Conservation (phyloP, 768 basidiomycete genomes). For the Leccinum subgranulosum region DNA sequence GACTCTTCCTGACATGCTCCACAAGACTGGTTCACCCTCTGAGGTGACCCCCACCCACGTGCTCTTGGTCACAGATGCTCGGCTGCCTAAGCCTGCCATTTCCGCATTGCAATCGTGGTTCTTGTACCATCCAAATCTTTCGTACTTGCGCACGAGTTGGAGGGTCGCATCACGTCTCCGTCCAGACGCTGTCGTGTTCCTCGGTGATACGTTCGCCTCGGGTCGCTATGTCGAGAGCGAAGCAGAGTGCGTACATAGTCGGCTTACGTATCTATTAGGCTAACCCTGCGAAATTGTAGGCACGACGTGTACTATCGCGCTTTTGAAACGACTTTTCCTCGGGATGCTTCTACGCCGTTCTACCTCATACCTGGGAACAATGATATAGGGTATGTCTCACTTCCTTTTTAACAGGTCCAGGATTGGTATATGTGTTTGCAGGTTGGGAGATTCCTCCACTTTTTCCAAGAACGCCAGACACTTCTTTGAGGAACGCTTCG, state of each 20-base stretch:
- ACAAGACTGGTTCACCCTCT: slow-evolving; percentile 13
- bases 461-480: slow-evolving; percentile 53
- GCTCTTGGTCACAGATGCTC: slow-evolving; percentile 68
- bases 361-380: slow-evolving; percentile 80
- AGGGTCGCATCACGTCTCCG: slow-evolving; percentile 52
- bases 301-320: slow-evolving; percentile 56
- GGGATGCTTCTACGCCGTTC: slow-evolving; percentile 37
- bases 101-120: slow-evolving; percentile 37
- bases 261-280: not conserved
- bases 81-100: slow-evolving; percentile 44
- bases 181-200: slow-evolving; percentile 66
- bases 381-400: slow-evolving; percentile 58
- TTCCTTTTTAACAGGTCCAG: not conserved
- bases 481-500: slow-evolving; percentile 62
- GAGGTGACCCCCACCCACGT: slow-evolving; percentile 46
- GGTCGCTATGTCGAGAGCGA: slow-evolving; percentile 53
- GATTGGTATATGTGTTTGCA: slow-evolving; percentile 20
- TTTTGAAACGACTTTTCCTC: slow-evolving; percentile 61
- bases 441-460: slow-evolving; percentile 52
- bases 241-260: slow-evolving; percentile 48
- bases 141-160: slow-evolving; percentile 69
- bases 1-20: slow-evolving; percentile 2
- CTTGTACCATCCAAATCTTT: slow-evolving; percentile 47
- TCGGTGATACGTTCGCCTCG: slow-evolving; percentile 74
- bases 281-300: slow-evolving; percentile 36